phyloP scores from a whole-genome alignment of 2,329 filamentous ascomycete species.

The Seiridium unicorne region DNA sequence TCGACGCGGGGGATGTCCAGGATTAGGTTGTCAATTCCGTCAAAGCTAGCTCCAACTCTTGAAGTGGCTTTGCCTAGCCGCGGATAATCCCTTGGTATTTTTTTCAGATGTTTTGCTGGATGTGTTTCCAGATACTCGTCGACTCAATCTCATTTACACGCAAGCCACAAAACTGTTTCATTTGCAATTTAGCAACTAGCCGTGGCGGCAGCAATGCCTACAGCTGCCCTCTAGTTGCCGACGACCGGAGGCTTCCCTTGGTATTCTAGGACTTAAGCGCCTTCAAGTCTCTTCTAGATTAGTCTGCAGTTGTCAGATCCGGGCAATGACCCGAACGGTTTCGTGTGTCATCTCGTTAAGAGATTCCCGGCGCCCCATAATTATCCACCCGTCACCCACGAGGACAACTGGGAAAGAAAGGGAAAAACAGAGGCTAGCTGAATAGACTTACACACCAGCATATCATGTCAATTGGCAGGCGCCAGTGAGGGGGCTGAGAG shows the following conservation, averaged over 20 bases:
- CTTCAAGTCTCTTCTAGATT: not conserved
- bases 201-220: not conserved
- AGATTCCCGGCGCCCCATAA: not conserved
- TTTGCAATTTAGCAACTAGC: not conserved
- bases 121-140: no score
- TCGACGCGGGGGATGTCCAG: slow-evolving; percentile 3
- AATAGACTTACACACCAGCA: no score
- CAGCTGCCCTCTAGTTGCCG: not conserved
- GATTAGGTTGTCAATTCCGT: slow-evolving; percentile 3
- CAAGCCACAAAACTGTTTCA: not conserved
- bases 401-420: not conserved
- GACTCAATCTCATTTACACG: not conserved
- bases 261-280: not conserved
- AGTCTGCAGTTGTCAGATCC: not conserved
- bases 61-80: slow-evolving; percentile 2
- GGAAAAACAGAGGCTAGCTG: not conserved
- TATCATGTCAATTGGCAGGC: no score
- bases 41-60: not conserved
- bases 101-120: not conserved
- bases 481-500: no score
- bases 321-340: not conserved
- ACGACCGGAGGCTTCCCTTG: not conserved
- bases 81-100: slow-evolving; percentile 5
- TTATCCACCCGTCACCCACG: not conserved
- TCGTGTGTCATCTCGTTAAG: not conserved